Evolutionary conservation across 495 filamentous ascomycete genomes (phyloP), one percentile per base, ranked within the genome.

Genomic region (Acidiella bohemica): DNA sequence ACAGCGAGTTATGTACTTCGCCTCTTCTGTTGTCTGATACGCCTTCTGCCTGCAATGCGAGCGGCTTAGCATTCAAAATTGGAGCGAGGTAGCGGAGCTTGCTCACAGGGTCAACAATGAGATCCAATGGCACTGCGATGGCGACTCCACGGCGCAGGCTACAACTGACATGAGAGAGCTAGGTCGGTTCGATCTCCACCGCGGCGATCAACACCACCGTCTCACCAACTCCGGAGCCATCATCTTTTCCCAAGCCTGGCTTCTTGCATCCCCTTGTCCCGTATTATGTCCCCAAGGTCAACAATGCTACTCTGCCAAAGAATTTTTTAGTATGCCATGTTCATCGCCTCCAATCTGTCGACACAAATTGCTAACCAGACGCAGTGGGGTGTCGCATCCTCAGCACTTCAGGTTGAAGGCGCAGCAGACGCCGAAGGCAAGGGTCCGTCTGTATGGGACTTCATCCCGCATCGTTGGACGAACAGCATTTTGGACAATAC

Each of bases 171-270:
- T n/a, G n/a, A n/a, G n/a, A n/a, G n/a, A n/a, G n/a, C n/a, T n/a
- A n/a, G n/a, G 54, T 39, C 18, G 64, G 64, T 1, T 58, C 61
- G 6, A 44, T 66, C 14, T 46, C 55, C 27, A 59, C 53, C 28
- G 63, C 64, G 13, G 47, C 64, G 7, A 55, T 67, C 32, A 65
- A 58, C 25, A 62, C 53, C 2, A 65, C 64, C 5, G 57, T 63
- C 18, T 40, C 49, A 9, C 62, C 65, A 11, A 67, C 65, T n/a
- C 58, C 65, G n/a, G 62, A 65, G 44, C 57, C 64, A 11, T 49
- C 59, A 14, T 39, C 36, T 5, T 63, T 13, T 41, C 47, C 55
- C 1, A 44, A 50, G 17, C 64, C 64, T 12, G 56, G 53, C 27
- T 39, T 46, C 9, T 52, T 65, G 11, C 63, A 67, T 35, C 50